Evolutionary conservation across 2,329 filamentous ascomycete genomes (phyloP).

Genomic region (Trichoderma hamatum): DNA sequence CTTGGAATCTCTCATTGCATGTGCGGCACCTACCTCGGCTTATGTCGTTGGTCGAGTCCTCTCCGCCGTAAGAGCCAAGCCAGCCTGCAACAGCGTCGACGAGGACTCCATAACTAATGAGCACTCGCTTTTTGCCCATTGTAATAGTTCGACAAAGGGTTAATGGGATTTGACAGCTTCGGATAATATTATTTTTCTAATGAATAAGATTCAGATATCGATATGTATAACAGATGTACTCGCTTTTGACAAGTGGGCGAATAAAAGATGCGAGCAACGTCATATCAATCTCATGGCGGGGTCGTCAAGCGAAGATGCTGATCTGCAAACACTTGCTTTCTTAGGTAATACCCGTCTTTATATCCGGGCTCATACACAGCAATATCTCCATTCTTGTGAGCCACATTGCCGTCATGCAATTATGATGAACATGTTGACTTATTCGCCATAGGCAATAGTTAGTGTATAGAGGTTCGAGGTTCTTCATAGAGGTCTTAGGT

Average conservation of each 20-base stretch:
- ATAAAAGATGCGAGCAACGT: not conserved
- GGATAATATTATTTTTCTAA: not conserved
- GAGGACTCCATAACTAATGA: not conserved
- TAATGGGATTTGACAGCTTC: too few relatives aligned
- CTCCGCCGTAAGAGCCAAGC: conserved; percentile 6
- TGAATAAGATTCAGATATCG: not conserved
- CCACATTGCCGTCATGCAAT: not conserved
- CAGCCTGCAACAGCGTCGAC: conserved; percentile 9
- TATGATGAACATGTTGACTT: not conserved
- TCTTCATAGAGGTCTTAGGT: not conserved
- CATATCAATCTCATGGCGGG: not conserved
- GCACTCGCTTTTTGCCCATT: conserved; percentile 6
- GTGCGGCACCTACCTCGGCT: not conserved
- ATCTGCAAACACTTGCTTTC: not conserved
- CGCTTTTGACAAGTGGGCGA: not conserved
- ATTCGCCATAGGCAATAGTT: not conserved
- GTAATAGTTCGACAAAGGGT: not conserved
- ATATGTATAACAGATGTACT: not conserved
- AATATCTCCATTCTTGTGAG: not conserved
- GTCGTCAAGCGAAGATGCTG: not conserved
- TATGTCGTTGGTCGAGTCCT: conserved; percentile 1
- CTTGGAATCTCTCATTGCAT: not conserved
- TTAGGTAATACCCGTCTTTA: not conserved
- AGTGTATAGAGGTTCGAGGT: not conserved
- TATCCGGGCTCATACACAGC: not conserved